Conservation (phyloP, 1,284 basidiomycete genomes). For the Marasmius oreades region DNA sequence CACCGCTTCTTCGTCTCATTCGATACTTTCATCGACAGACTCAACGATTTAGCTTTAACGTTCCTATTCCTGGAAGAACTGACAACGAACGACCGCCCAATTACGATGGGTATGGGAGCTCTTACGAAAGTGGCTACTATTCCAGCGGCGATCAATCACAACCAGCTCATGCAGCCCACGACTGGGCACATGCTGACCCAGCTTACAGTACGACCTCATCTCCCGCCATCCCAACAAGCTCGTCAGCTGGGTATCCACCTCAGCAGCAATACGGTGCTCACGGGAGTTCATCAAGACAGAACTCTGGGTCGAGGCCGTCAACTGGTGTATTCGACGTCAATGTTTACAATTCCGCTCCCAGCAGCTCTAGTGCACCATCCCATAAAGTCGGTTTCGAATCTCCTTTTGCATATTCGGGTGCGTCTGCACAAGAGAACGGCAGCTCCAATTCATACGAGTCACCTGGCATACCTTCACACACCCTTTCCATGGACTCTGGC, state of each 20-base stretch:
- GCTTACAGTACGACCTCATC: conserved; percentile 38
- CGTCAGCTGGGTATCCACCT: conserved; percentile 21
- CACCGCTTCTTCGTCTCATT: background rate
- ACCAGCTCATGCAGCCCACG: conserved; percentile 21
- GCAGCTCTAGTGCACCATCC: conserved; percentile 54
- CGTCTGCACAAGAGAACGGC: conserved; percentile 20
- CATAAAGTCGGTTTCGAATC: conserved; percentile 63
- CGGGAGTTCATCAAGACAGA: conserved; percentile 4
- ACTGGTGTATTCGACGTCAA: conserved; percentile 12
- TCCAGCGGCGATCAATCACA: conserved; percentile 8
- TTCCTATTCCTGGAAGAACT: background rate
- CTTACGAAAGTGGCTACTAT: conserved; percentile 11
- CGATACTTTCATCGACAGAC: background rate
- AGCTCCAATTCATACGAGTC: conserved; percentile 16
- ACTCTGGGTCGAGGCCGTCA: conserved; percentile 12
- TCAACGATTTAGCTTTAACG: background rate
- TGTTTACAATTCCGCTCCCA: conserved; percentile 30
- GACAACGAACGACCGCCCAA: background rate
- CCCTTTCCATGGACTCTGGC: conserved; percentile 8
- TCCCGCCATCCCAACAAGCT: conserved; percentile 33
- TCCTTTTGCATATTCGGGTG: conserved; percentile 41
- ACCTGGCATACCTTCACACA: conserved; percentile 6
- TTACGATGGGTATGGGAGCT: conserved; percentile 2
- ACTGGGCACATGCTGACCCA: conserved; percentile 29
- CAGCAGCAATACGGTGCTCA: conserved; percentile 15